These are phyloP conservation scores for Otatea glauca DNA, from an alignment of 176 grass and related monocot species.

Conservation along the genomic window DNA sequence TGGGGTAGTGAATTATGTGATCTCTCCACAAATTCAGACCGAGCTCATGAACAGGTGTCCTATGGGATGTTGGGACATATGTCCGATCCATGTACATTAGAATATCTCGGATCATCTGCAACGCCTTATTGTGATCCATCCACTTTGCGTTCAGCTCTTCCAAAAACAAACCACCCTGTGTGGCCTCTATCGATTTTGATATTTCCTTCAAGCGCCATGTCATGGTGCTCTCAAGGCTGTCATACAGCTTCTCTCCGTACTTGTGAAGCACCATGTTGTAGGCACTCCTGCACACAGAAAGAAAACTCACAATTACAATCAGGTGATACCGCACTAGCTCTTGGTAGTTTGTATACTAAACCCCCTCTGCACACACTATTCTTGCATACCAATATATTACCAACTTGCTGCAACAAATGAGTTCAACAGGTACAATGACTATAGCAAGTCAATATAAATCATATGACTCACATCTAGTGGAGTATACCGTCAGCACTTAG, in stretches of 20 bases:
- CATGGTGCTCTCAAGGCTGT: conserved; percentile 72
- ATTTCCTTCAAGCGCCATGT: conserved; percentile 80
- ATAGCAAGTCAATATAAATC: conserved; percentile 23
- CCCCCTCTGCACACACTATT: background rate
- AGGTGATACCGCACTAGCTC: background rate
- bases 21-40: conserved; percentile 93
- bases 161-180: conserved; percentile 85
- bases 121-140: conserved; percentile 90
- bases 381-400: background rate
- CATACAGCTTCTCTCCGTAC: conserved; percentile 86
- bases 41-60: conserved; percentile 88
- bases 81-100: conserved; percentile 98
- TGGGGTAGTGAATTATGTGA: conserved; percentile 73
- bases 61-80: conserved; percentile 61
- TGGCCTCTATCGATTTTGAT: conserved; percentile 72
- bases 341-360: background rate
- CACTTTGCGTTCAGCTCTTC: conserved; percentile 84
- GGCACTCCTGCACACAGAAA: conserved; percentile 67
- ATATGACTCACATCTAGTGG: background rate
- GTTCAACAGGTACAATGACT: conserved; percentile 5
- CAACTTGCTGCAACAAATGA: conserved; percentile 14
- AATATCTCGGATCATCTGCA: conserved; percentile 95
- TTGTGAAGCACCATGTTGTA: conserved; percentile 99
- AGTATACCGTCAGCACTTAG: background rate
- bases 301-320: conserved; percentile 17